Base-by-base conservation (phyloP, 306 rosid species). In the Begonia masoniana region DNA sequence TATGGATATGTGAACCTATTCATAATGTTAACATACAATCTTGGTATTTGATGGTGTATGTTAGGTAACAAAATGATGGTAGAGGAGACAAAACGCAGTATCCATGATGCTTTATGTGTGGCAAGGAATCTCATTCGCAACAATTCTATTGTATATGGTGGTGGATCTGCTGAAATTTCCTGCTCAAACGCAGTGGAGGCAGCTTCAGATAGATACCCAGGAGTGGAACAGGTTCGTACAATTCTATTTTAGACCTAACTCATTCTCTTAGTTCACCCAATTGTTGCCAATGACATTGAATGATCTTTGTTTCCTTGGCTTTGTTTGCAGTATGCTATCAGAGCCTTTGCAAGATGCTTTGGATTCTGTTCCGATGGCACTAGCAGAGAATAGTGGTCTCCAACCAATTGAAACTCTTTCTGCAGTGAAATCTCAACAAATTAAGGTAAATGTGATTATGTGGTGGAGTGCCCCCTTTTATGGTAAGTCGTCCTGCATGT, bases 41-140 rank as follows among this genome's bases (percentile, higher is more conserved):
- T 59, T 62, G 59, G 43, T 51, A 11, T 52, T 45, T 56, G 55
- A 56, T 74, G 67, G 61, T 55, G 56, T 58, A 36, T 11, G 35
- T 41, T 61, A 92, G 99, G 96, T 69, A 92, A 92, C 82, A 92
- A 92, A 67, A 92, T 92, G 99, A 79, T 92, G 63, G 71, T 87
- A 53, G 99, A 92, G 78, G 99, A 92, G 88, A 92, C 99, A 54
- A 92, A 92, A 65, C 94, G 99, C 51, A 92, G 96, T 65, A 47
- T 92, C 68, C 99, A 86, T 0, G 96, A 92, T 82, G 92, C 96
- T 59, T 60, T 92, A 56, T 92, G 99, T 51, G 99, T 92, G 54
- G 93, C 99, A 43, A 83, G 99, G 75, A 92, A 92, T 81, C 95
- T 92, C 62, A 92, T 92, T 39, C 83, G 95, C 77, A 92, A 92